Conservation (phyloP, 805 yeast species). For the Lachancea cidri region DNA sequence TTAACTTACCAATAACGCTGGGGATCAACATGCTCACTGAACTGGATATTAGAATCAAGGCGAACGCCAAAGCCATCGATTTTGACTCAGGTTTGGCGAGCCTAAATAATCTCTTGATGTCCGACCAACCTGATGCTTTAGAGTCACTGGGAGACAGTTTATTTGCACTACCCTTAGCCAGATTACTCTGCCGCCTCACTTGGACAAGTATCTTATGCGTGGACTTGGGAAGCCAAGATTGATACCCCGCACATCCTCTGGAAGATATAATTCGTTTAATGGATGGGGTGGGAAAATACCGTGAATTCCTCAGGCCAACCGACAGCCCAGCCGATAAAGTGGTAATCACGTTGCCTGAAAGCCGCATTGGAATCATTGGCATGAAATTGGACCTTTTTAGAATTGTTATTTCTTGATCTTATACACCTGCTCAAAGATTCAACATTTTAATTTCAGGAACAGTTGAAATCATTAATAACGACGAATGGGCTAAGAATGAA, state of each 20-base stretch:
- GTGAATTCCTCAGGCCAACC: not conserved
- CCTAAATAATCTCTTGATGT: conserved; percentile 42
- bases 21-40: conserved; percentile 81
- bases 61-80: conserved; percentile 56
- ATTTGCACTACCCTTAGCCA: not conserved
- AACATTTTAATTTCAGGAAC: not conserved
- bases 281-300: not conserved
- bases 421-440: not conserved
- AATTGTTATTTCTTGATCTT: not conserved
- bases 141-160: conserved; percentile 20
- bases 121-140: conserved; percentile 33
- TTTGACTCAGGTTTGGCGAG: conserved; percentile 55
- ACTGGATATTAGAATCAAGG: conserved; percentile 63
- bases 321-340: not conserved
- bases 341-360: not conserved
- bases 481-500: no score
- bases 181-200: conserved; percentile 6
- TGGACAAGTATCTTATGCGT: not conserved
- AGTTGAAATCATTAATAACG: no score
- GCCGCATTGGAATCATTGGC: not conserved
- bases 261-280: not conserved
- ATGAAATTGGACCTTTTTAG: not conserved
- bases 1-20: conserved; percentile 74
- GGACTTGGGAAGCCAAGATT: not conserved
- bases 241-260: not conserved